Base-by-base conservation (phyloP, 768 basidiomycete genomes). In the Tricholoma saponaceum region DNA sequence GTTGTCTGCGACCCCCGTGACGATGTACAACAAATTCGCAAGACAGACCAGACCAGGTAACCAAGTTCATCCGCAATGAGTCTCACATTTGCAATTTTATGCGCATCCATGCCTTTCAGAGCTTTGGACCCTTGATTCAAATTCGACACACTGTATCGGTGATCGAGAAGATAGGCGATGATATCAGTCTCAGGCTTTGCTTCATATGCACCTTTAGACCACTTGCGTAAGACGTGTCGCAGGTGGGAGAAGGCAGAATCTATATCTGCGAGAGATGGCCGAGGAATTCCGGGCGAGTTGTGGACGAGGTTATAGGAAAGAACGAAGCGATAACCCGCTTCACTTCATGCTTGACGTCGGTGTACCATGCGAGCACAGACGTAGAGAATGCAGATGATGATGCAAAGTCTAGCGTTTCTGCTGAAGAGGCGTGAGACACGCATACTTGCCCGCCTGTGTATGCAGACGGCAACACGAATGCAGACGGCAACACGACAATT, bases 271-370 rank as follows among this genome's bases (percentile, higher is more conserved):
- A 77, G 59, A 6, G 55, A 52, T 12, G 75, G 74, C 20, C 51
- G 58, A 20, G 68, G 60, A 13, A 65, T 52, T 3, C 68, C 63
- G 1, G 74, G 63, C 0, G 70, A 65, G 3, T 74, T 69, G 56
- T 79, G 74, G n/a, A 81, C 70, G 52, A 83, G 72, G 58, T 81
- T 82, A 65, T 77, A 83, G 0, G 80, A 76, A 6, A 83, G 73
- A 0, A 79, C 81, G 0, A 83, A 72, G 0, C 78, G 76, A 56
- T 79, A 80, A 4, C 82, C 82, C 12, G 74, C 58, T 78, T 78
- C 58, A 82, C 74, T 68, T 79, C 78, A 63, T 81, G 79, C 46
- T 66, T 67, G 49, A 81, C 81, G 57, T 81, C 81, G 22, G 78
- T 81, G 60, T 83, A 81, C 79, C 81, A 84, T 0, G 81, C 72